These are phyloP conservation scores for Peniophora sp. DNA, from an alignment of 1,284 basidiomycete genomes.

Conservation along the genomic window DNA sequence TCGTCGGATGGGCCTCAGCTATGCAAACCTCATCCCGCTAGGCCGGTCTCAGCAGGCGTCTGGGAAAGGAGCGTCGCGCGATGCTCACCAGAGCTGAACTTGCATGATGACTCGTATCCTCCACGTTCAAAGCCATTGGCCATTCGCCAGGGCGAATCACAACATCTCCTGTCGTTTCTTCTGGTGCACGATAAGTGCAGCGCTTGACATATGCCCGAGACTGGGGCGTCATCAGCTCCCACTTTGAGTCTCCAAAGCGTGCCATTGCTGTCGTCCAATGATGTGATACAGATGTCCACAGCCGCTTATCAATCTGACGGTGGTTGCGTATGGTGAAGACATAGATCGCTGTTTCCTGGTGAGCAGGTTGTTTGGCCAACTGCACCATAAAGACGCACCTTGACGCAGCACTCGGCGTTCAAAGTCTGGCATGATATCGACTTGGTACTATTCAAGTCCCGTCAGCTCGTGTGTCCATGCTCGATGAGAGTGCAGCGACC, in stretches of 20 bases:
- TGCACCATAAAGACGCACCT: conserved; percentile 22
- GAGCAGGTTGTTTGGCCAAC: background rate
- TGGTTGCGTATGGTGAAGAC: conserved; percentile 61
- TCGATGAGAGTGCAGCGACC: conserved; percentile 13
- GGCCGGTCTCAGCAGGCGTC: too few relatives aligned
- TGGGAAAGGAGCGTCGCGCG: too few relatives aligned
- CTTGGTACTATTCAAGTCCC: conserved; percentile 42
- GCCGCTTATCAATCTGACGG: conserved; percentile 41
- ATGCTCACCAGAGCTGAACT: too few relatives aligned
- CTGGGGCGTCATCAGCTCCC: background rate
- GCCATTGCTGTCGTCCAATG: conserved; percentile 22
- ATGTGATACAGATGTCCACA: conserved; percentile 49
- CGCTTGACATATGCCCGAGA: conserved; percentile 17
- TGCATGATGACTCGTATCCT: too few relatives aligned
- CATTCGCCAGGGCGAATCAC: conserved; percentile 29
- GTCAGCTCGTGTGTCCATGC: background rate
- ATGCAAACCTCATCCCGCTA: too few relatives aligned
- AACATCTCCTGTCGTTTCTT: conserved; percentile 29
- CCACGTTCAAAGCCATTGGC: conserved; percentile 11
- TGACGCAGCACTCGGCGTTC: conserved; percentile 45
- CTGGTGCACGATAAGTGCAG: conserved; percentile 35
- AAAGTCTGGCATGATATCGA: conserved; percentile 49
- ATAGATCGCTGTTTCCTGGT: conserved; percentile 33
- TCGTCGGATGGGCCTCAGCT: too few relatives aligned
- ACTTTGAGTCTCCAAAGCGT: conserved; percentile 5